Evolutionary conservation across 768 basidiomycete species (phyloP), one percentile per base, ranked within the genome.

Genomic region (Mycena rosella): DNA sequence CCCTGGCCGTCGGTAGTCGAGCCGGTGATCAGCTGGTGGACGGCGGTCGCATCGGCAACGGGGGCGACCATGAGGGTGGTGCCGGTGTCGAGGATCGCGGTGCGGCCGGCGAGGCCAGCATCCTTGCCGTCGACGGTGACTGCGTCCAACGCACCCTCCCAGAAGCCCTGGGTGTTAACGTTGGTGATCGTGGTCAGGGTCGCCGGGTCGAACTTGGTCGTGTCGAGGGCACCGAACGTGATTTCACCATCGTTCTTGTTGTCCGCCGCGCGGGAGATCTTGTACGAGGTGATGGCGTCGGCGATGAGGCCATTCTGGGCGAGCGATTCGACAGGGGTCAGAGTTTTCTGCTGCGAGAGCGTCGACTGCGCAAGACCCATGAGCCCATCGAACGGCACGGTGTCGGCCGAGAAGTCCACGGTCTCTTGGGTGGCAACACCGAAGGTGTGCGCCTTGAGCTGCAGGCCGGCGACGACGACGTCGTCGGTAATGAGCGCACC

Each of bases 321-420:
- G 34, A 96, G 83, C 2, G 91, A 78, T 78, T 96, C 93, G 34
- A 93, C 85, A 11, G 92, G 92, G 0, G 94, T 96, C 10, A 78
- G 77, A 3, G 86, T 85, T 48, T 81, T 69, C 75, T 96, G 89
- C 67, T 91, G 72, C 27, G 94, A 94, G 58, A 96, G 82, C 9
- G 75, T 79, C 87, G 90, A 91, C 79, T 90, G 83, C 8, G 91
- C 93, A 53, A 93, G 83, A 38, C 93, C 93, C 89, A 94, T 91
- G 40, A 95, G 77, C 18, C 93, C 92, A 74, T 93, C 91, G 68
- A 92, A 93, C 1, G 86, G 81, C 44, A 83, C 82, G 1, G 67
- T 58, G 70, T 83, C 67, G 40, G 74, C 73, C 17, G 88, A 81
- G 78, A 95, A 94, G 36, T 93, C 88, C 0, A 76, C 72, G 54